These are phyloP conservation scores for Oxytropis ochrocephala DNA, from an alignment of 306 rosid genomes.

Conservation along the genomic window DNA sequence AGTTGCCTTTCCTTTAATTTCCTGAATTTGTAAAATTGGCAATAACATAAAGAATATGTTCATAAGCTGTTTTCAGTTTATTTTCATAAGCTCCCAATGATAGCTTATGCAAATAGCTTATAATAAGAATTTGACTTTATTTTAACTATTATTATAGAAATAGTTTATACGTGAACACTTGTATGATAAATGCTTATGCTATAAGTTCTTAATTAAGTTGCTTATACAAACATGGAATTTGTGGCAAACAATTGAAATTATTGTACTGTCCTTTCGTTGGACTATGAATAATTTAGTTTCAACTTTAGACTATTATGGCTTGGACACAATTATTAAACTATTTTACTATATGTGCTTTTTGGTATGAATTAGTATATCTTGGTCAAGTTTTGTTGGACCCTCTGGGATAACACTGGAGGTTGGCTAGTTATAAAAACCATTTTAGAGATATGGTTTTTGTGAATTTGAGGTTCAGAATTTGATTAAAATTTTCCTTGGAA, in stretches of 20 bases:
- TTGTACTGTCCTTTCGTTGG: not conserved
- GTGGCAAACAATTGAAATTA: not conserved
- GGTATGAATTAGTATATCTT: not conserved
- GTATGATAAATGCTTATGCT: too few relatives aligned
- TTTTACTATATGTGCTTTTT: not conserved
- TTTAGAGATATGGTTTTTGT: not conserved
- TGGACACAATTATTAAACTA: not conserved
- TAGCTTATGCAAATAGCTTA: too few relatives aligned
- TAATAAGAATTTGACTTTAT: too few relatives aligned
- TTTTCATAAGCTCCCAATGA: too few relatives aligned
- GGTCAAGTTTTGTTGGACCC: slow-evolving; percentile 4
- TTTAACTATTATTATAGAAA: too few relatives aligned
- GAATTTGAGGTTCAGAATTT: slow-evolving; percentile 8
- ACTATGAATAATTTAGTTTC: not conserved
- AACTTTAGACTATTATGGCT: slow-evolving; percentile 3
- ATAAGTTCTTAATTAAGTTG: too few relatives aligned
- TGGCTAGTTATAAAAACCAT: not conserved
- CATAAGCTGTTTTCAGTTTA: too few relatives aligned
- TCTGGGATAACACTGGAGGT: not conserved
- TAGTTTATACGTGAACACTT: too few relatives aligned
- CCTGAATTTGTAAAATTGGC: not conserved
- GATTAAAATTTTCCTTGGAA: slow-evolving; percentile 4
- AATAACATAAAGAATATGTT: not conserved
- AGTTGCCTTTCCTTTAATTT: too few relatives aligned
- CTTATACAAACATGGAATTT: not conserved